Evolutionary conservation across 1,284 basidiomycete species (phyloP).

Genomic region (Sanghuangporus baumii): DNA sequence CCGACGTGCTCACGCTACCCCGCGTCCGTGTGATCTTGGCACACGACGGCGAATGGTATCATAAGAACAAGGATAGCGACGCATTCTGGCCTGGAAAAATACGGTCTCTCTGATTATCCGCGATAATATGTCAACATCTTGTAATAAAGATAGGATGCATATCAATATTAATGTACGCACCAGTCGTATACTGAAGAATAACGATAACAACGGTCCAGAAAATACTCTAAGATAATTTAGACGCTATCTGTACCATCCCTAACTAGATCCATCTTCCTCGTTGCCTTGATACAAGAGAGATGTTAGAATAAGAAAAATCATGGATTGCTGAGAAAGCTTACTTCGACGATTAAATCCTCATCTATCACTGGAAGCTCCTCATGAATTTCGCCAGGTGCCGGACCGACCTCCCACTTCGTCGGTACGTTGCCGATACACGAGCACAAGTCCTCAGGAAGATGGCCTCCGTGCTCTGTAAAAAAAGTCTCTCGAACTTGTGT

Average conservation of each 20-base stretch:
- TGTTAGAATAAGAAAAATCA: neutral
- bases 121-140: neutral
- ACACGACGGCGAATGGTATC: conserved; percentile 50
- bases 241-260: conserved; percentile 16
- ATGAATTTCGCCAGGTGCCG: conserved; percentile 43
- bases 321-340: conserved; percentile 20
- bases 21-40: conserved; percentile 44
- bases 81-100: conserved; percentile 39
- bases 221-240: neutral
- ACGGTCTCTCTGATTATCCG: neutral
- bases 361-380: conserved; percentile 59
- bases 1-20: conserved; percentile 31
- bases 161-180: neutral
- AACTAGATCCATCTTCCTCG: conserved; percentile 10
- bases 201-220: neutral
- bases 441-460: conserved; percentile 73
- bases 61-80: conserved; percentile 34
- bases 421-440: conserved; percentile 66
- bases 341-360: conserved; percentile 51
- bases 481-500: conserved; percentile 57
- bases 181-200: neutral
- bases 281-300: conserved; percentile 1
- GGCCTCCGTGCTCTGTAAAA: conserved; percentile 60
- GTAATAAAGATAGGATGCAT: neutral
- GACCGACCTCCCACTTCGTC: conserved; percentile 60